Evolutionary conservation across 352 stramenopile species (phyloP).

Genomic region (Phytophthora lateralis): DNA sequence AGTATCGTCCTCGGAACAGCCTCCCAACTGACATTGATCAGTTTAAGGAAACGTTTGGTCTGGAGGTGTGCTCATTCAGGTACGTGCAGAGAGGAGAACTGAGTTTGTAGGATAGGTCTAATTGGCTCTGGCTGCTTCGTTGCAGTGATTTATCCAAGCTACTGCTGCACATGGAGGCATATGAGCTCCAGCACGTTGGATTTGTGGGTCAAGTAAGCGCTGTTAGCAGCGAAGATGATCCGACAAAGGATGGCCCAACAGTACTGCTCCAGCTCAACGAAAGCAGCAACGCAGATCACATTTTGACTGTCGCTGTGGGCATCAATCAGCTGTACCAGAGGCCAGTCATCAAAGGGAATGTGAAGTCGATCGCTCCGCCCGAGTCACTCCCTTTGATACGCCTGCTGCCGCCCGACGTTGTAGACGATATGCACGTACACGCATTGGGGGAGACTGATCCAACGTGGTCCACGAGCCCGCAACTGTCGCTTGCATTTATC

Average conservation of each 20-base stretch:
- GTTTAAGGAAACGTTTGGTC: slow-evolving; percentile 33
- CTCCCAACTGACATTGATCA: slow-evolving; percentile 23
- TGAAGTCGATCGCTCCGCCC: slow-evolving; percentile 18
- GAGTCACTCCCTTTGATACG: slow-evolving; percentile 35
- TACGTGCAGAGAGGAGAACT: slow-evolving; percentile 5
- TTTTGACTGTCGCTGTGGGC: slow-evolving; percentile 26
- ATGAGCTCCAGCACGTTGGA: slow-evolving; percentile 35
- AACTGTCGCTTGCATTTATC: slow-evolving; percentile 30
- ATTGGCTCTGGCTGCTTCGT: neutral
- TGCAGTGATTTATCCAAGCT: slow-evolving; percentile 30
- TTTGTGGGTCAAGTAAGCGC: slow-evolving; percentile 29
- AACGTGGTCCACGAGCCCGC: neutral
- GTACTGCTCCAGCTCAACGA: slow-evolving; percentile 34
- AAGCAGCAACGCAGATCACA: slow-evolving; percentile 14
- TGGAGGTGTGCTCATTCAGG: slow-evolving; percentile 38
- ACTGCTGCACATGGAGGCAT: slow-evolving; percentile 27
- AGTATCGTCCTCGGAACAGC: slow-evolving; percentile 35
- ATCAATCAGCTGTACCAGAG: slow-evolving; percentile 36
- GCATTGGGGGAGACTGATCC: neutral
- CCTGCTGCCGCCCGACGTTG: slow-evolving; percentile 29
- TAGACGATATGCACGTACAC: slow-evolving; percentile 30
- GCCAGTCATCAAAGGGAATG: slow-evolving; percentile 15
- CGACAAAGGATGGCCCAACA: slow-evolving; percentile 1
- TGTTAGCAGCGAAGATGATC: slow-evolving; percentile 7
- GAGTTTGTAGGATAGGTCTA: slow-evolving; percentile 5